Evolutionary conservation across 495 filamentous ascomycete genomes (phyloP).

Genomic region (Podospora anserina): DNA sequence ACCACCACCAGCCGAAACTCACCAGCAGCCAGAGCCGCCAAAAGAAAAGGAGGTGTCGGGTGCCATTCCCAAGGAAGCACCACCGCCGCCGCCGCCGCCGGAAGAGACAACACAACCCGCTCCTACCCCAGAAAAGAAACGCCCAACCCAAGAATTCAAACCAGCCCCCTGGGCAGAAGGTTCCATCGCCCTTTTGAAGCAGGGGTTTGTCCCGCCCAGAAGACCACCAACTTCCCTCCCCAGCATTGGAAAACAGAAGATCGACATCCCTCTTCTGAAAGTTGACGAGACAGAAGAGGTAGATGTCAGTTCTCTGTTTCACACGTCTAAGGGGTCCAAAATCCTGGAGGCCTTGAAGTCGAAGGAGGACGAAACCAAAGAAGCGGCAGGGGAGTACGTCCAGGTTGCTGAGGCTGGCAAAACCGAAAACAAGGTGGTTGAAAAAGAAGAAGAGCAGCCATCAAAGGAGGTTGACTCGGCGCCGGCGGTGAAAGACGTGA

Average conservation of each 20-base stretch:
- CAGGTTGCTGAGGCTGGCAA: too few relatives aligned
- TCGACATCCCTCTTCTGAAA: not conserved
- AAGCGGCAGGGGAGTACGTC: not conserved
- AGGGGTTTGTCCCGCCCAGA: constrained; percentile 12
- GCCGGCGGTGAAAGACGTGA: not conserved
- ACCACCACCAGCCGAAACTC: constrained; percentile 6
- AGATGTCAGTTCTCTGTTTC: constrained; percentile 38
- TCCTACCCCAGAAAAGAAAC: not conserved
- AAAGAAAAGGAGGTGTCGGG: not conserved
- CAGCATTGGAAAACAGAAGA: not conserved
- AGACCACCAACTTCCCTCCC: constrained; percentile 4
- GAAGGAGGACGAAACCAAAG: constrained; percentile 6
- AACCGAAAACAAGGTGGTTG: not conserved
- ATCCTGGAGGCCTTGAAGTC: constrained; percentile 31
- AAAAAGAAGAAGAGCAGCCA: not conserved
- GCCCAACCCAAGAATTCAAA: constrained; percentile 3
- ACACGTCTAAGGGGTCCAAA: constrained; percentile 33
- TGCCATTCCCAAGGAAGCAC: not conserved
- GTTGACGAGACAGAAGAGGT: constrained; percentile 18
- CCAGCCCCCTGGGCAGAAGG: constrained; percentile 20
- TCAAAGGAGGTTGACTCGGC: not conserved
- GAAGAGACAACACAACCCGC: not conserved
- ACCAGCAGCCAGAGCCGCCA: not conserved
- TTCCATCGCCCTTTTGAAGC: constrained; percentile 9
- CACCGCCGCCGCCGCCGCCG: constrained; percentile 3